Percentiles rank a stretch among this genome's conserved stretches.
Evolutionary conservation across 2,329 filamentous ascomycete genomes (phyloP).

Genomic region (Cytospora chrysosperma): DNA sequence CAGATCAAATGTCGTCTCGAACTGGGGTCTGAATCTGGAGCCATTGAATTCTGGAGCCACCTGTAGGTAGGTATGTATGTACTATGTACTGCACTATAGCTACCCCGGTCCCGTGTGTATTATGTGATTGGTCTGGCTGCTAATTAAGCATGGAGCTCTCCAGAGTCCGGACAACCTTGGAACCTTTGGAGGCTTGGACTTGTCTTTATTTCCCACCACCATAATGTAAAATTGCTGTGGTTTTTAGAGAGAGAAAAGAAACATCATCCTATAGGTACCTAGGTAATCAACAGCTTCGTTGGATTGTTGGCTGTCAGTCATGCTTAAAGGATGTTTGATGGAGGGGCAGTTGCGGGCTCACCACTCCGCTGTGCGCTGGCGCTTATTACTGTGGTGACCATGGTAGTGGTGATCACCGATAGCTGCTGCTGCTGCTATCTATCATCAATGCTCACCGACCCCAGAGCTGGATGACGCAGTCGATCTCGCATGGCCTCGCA

Average conservation of each 20-base stretch:
- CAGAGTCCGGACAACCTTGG: not conserved
- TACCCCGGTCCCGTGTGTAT: constrained; percentile 10
- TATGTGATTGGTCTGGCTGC: constrained; percentile 14
- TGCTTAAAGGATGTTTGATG: not conserved
- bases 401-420: no score
- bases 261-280: no score
- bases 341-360: not conserved
- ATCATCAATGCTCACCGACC: not conserved
- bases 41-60: not conserved
- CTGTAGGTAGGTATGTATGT: no score
- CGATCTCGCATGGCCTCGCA: not conserved
- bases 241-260: no score
- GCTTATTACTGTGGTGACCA: not conserved
- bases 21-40: not conserved
- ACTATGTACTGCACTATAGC: not conserved
- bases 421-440: not conserved
- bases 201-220: no score
- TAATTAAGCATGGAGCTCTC: not conserved
- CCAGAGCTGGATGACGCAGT: not conserved
- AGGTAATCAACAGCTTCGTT: not conserved
- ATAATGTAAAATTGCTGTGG: no score
- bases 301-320: not conserved
- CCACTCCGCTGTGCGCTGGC: not conserved
- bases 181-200: no score
- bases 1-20: not conserved